Evolutionary conservation across 1,284 basidiomycete species (phyloP).

Genomic region (Microbotryum intermedium): DNA sequence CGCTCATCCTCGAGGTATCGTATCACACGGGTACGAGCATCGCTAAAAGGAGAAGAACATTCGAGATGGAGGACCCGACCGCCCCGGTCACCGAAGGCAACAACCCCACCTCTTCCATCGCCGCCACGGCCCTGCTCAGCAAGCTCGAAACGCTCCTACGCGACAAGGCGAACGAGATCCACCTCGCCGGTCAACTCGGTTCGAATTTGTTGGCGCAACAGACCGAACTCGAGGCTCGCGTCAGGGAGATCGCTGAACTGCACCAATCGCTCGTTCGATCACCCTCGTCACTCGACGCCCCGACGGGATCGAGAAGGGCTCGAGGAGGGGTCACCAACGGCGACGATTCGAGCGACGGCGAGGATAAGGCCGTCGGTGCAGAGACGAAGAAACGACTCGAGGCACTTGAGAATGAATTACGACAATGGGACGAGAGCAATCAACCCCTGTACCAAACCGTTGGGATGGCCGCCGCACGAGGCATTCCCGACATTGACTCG

Average conservation of each 20-base stretch:
- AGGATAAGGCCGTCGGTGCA: constrained; percentile 37
- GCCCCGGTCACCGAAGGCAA: not conserved
- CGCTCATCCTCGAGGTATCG: too few species aligned
- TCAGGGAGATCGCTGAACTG: constrained; percentile 58
- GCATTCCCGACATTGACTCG: constrained; percentile 31
- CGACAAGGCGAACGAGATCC: constrained; percentile 78
- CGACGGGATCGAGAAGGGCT: constrained; percentile 26
- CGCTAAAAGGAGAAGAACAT: not conserved
- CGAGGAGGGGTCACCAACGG: constrained; percentile 46
- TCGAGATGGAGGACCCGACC: not conserved
- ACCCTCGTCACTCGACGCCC: not conserved
- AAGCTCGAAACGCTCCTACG: constrained; percentile 73
- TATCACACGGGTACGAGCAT: too few species aligned
- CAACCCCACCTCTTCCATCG: not conserved
- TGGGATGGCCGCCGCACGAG: constrained; percentile 39
- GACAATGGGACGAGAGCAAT: constrained; percentile 74
- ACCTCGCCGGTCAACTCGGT: constrained; percentile 78
- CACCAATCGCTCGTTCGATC: constrained; percentile 14
- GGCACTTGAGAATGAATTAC: constrained; percentile 67
- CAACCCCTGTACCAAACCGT: constrained; percentile 64
- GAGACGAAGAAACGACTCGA: constrained; percentile 62
- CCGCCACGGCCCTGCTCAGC: constrained; percentile 7
- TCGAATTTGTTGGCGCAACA: constrained; percentile 84
- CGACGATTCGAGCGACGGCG: constrained; percentile 48
- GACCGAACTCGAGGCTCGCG: constrained; percentile 77